Percentiles rank a stretch among this genome's conserved stretches.
These are phyloP conservation scores for Wickerhamomyces xylosicus DNA, from an alignment of 805 yeast genomes.

Conservation along the genomic window DNA sequence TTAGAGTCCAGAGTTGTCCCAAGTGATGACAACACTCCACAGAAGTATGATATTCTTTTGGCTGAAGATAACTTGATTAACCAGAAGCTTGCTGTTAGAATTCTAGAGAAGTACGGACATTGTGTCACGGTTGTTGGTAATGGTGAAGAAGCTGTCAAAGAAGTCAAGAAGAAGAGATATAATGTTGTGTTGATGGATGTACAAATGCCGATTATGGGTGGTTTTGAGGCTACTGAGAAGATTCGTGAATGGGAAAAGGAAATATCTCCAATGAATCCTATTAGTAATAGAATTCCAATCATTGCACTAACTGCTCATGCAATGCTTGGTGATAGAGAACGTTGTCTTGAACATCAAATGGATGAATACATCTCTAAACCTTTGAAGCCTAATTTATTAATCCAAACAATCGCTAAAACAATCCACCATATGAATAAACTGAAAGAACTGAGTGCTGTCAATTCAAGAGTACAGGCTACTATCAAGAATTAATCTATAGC, in stretches of 20 bases:
- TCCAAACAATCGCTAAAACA: constrained; percentile 80
- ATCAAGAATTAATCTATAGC: background rate
- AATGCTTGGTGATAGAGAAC: constrained; percentile 86
- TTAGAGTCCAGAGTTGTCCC: constrained; percentile 76
- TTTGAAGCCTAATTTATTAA: constrained; percentile 67
- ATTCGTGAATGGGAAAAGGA: constrained; percentile 85
- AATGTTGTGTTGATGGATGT: constrained; percentile 89
- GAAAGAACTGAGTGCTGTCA: constrained; percentile 29
- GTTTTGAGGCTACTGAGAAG: constrained; percentile 82
- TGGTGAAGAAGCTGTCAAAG: constrained; percentile 75
- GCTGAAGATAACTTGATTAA: constrained; percentile 87
- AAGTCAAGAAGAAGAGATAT: constrained; percentile 53
- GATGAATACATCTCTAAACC: constrained; percentile 88
- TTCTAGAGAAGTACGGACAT: constrained; percentile 80
- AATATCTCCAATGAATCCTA: constrained; percentile 58
- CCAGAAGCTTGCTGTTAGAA: constrained; percentile 79
- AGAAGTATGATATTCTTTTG: constrained; percentile 60
- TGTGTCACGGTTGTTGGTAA: constrained; percentile 77
- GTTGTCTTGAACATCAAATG: constrained; percentile 83
- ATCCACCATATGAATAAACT: constrained; percentile 59
- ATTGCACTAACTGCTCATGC: constrained; percentile 91
- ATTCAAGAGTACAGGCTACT: constrained; percentile 11
- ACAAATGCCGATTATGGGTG: constrained; percentile 95
- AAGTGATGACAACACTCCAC: constrained; percentile 68
- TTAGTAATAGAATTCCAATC: constrained; percentile 72